A percentile compares a stretch with the other conserved stretches of the same genome.
phyloP scores from a whole-genome alignment of 202 grass and related monocot genomes.

The Carex arenaria region DNA sequence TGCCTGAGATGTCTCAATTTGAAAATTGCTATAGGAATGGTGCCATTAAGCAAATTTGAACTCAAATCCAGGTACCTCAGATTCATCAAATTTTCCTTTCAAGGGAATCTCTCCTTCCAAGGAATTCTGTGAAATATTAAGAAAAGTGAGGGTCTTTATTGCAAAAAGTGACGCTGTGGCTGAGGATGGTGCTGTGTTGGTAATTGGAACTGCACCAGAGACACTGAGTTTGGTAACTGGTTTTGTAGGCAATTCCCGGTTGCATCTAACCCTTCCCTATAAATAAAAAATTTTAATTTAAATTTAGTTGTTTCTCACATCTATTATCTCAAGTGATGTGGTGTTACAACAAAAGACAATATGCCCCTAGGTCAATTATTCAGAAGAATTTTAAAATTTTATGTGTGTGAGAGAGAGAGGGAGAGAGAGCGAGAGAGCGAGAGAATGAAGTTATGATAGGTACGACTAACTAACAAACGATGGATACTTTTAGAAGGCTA shows the following conservation, averaged over 20 bases:
- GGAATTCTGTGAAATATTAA: background rate
- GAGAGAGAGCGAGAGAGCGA: too few species aligned
- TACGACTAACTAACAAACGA: too few species aligned
- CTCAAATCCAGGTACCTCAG: slow-evolving; percentile 23
- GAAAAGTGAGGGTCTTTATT: background rate
- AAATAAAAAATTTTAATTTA: too few species aligned
- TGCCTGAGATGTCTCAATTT: slow-evolving; percentile 14
- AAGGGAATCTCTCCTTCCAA: slow-evolving; percentile 10
- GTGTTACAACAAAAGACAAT: too few species aligned
- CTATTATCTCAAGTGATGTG: too few species aligned
- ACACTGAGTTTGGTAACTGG: slow-evolving; percentile 9
- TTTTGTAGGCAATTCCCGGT: background rate
- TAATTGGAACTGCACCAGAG: background rate
- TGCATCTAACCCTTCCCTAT: slow-evolving; percentile 14
- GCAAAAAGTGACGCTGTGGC: background rate
- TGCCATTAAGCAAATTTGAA: slow-evolving; percentile 14
- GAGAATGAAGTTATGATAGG: too few species aligned
- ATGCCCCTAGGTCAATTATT: too few species aligned
- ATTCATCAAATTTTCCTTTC: slow-evolving; percentile 8
- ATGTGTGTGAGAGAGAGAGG: too few species aligned
- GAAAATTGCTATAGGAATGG: slow-evolving; percentile 22
- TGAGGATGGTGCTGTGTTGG: slow-evolving; percentile 2
- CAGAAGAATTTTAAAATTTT: too few species aligned
- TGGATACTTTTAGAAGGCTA: too few species aligned
- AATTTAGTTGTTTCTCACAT: too few species aligned